Base-by-base conservation (phyloP, 2,329 filamentous ascomycete species). In the Ascomycota sp. region DNA sequence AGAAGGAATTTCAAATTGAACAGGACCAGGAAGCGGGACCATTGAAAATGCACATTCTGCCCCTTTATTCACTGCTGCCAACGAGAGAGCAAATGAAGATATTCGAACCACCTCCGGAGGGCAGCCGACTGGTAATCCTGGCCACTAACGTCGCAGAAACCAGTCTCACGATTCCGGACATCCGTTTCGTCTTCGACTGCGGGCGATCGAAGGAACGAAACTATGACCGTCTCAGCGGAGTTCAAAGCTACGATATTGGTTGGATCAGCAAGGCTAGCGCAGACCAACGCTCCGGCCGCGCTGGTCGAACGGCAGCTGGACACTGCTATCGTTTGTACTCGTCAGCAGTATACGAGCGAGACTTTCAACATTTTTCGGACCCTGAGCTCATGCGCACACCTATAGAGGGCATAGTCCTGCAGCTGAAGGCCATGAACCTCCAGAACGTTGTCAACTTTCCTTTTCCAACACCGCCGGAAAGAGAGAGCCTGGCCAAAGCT, bases 201-300 rank as follows among this genome's bases (percentile, higher is more conserved):
- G 89, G 89, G 22, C 67, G 91, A 29, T 77, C 80, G 23, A 98
- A 98, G 51, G 85, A 94, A 50, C 76, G 86, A 37, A 78, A 75
- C 33, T 95, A 89, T 43, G 80, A 95, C 46, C 65, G 70, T n/a
- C 57, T 69, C 8, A 94, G 79, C 7, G 86, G 86, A 4, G 86
- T 98, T 1, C 89, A 98, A 48, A 93, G 78, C 45, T 98, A 93
- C 47, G 79, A 93, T 42, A 70, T 98, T 31, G 77, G 78, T 25
- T 98, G 86, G 82, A 91, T 95, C 47, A 94, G 85, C 57, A 95
- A 98, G 56, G 89, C 89, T 20, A 92, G 82, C 48, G 86, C 89
- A 7, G 79, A 75, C 39, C 89, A 98, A 52, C 69, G 89, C 48
- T 73, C 82, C 34, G 89, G 89, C 55, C 81, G 89, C 64, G 89